Base-by-base conservation (phyloP, 176 grass and related monocot species). In the Cymbopogon citratus region DNA sequence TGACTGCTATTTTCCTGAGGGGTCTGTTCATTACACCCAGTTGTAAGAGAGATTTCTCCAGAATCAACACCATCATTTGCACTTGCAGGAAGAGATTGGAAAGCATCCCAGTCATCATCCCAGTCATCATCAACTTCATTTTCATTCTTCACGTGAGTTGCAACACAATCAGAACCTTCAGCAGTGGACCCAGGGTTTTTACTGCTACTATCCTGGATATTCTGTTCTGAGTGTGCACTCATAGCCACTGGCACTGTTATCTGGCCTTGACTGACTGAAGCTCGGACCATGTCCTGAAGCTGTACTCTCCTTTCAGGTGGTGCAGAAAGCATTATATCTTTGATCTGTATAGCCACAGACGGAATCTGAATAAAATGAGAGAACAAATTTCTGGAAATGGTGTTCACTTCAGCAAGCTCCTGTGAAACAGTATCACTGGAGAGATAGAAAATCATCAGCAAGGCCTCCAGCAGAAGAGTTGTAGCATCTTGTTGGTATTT, bases 341-440 rank as follows among this genome's bases (percentile, higher is more conserved):
- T 99, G 34, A 99, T 90, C 83, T 91, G 96, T 48, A 80, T 40
- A 67, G 89, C 92, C 69, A 86, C 80, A 66, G 90, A 86, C 46
- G 96, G 89, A 71, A 91, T 99, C 78, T 99, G 96, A 87, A 99
- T 91, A 89, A 99, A 90, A 90, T 85, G 96, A 68, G 96, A 87
- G 73, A 95, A 84, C 76, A 95, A 75, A 65, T 87, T 99, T 74
- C 79, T 91, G 21, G 91, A 78, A 49, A 86, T 91, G 43, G 40
- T 81, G 82, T 99, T 99, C 87, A 87, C 86, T 75, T 93, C 96
- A 80, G 69, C 72, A 73, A 91, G 89, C 84, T 90, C 92, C 92
- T 95, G 75, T 62, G 96, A 86, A 85, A 72, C 62, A 73, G 73
- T 71, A 73, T 77, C 85, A 72, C 38, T 80, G 24, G 92, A 93